These are phyloP conservation scores for Syncephalastrum contaminatum DNA, from an alignment of 371 early-diverging fungal species.

Conservation along the genomic window DNA sequence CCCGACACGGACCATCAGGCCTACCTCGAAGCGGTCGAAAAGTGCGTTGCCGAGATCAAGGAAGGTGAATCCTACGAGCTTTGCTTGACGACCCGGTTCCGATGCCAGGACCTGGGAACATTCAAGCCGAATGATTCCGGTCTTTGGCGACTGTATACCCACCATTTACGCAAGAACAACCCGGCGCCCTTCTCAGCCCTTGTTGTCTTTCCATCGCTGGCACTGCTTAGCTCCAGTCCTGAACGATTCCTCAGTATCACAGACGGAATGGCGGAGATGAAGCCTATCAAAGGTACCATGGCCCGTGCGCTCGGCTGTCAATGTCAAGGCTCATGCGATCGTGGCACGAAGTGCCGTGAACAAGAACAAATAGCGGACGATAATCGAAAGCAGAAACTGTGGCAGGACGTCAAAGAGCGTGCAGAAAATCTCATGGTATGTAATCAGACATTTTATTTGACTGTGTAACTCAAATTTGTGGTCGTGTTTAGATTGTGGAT, in stretches of 20 bases:
- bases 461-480: not conserved
- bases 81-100: constrained; percentile 88
- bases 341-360: constrained; percentile 25
- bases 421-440: constrained; percentile 95
- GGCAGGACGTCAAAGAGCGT: constrained; percentile 83
- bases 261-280: constrained; percentile 76
- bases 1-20: constrained; percentile 45
- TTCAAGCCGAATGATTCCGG: not conserved
- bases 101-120: constrained; percentile 17
- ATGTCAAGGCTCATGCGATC: constrained; percentile 33
- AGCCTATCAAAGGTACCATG: constrained; percentile 95
- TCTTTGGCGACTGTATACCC: constrained; percentile 59
- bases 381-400: constrained; percentile 50
- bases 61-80: constrained; percentile 95
- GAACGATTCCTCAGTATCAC: constrained; percentile 81
- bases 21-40: constrained; percentile 68
- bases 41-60: constrained; percentile 66
- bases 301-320: constrained; percentile 51
- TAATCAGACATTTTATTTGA: not conserved
- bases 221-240: constrained; percentile 71
- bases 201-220: constrained; percentile 46
- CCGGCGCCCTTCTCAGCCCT: constrained; percentile 90
- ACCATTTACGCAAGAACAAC: constrained; percentile 68
- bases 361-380: constrained; percentile 47
- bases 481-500: constrained; percentile 82